Evolutionary conservation across 2,329 filamentous ascomycete species (phyloP).

Genomic region (Periconia digitata): DNA sequence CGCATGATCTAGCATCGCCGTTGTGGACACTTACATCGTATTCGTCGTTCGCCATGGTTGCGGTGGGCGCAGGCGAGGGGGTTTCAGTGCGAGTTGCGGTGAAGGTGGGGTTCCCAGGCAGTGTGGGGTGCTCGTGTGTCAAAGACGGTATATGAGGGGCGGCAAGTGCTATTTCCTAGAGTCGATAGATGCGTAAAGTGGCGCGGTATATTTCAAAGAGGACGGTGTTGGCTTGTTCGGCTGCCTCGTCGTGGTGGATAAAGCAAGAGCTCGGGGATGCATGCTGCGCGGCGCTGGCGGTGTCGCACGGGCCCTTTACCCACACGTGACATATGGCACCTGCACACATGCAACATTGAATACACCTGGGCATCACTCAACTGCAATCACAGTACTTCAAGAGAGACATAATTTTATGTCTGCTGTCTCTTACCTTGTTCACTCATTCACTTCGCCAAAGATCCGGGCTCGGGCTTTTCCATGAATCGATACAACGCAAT

Average conservation of each 20-base stretch:
- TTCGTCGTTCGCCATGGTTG: conserved; percentile 96
- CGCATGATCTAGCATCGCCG: conserved; percentile 7
- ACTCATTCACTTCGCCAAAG: too few relatives aligned
- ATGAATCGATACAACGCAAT: too few relatives aligned
- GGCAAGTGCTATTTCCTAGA: neutral
- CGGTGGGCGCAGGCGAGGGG: conserved; percentile 30
- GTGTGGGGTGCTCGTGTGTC: neutral
- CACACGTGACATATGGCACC: conserved; percentile 11
- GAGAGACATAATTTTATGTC: too few relatives aligned
- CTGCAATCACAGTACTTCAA: too few relatives aligned
- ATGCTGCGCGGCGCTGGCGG: conserved; percentile 11
- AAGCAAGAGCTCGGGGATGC: conserved; percentile 19
- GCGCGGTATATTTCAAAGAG: neutral
- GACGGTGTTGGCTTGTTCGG: conserved; percentile 17
- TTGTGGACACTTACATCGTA: conserved; percentile 78
- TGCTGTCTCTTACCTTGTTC: too few relatives aligned
- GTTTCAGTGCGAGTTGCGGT: conserved; percentile 11
- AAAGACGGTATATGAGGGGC: neutral
- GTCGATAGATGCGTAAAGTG: conserved; percentile 1
- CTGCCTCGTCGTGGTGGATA: conserved; percentile 23
- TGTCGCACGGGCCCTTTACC: neutral
- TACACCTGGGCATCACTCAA: too few relatives aligned
- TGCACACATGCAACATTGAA: too few relatives aligned
- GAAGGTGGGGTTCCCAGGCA: conserved; percentile 7
- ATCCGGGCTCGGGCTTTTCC: too few relatives aligned